Evolutionary conservation across 768 basidiomycete genomes (phyloP).

Genomic region (Pilatotrama ljubarskyi): DNA sequence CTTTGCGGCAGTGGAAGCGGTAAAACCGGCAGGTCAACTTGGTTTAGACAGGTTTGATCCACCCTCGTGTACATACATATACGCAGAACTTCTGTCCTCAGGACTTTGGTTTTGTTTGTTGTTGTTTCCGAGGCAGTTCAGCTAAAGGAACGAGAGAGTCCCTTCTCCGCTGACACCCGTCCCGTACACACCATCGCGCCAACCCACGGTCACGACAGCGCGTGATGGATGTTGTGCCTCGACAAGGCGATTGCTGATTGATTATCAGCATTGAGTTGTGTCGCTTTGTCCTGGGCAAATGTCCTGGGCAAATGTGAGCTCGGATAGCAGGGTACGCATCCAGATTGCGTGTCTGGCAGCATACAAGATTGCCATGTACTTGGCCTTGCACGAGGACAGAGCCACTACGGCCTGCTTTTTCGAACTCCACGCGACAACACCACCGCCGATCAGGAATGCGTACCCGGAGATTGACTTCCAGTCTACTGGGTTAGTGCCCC

Average conservation of each 20-base stretch:
- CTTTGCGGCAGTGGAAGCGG: no score
- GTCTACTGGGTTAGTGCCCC: constrained; percentile 28
- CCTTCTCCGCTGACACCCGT: no score
- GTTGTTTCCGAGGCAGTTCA: no score
- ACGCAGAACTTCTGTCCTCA: no score
- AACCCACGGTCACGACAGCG: neutral
- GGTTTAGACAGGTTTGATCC: no score
- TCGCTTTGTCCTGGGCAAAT: constrained; percentile 1
- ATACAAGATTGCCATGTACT: constrained; percentile 37
- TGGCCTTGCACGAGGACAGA: constrained; percentile 36
- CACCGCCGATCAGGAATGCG: constrained; percentile 31
- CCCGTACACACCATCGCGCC: no score
- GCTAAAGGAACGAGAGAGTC: no score
- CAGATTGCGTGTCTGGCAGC: constrained; percentile 35
- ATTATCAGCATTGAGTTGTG: constrained; percentile 10
- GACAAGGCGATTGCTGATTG: constrained; percentile 18
- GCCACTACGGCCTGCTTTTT: constrained; percentile 35
- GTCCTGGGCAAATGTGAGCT: constrained; percentile 25
- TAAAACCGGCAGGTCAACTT: no score
- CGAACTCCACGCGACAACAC: constrained; percentile 32
- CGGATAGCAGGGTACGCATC: constrained; percentile 29
- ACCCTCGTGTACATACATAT: no score
- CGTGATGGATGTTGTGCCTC: constrained; percentile 7
- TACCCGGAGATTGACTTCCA: constrained; percentile 31
- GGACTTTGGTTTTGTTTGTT: no score